Conservation (phyloP, 129 eudicot species). For the sunflower (Helianthus annuus) region DNA sequence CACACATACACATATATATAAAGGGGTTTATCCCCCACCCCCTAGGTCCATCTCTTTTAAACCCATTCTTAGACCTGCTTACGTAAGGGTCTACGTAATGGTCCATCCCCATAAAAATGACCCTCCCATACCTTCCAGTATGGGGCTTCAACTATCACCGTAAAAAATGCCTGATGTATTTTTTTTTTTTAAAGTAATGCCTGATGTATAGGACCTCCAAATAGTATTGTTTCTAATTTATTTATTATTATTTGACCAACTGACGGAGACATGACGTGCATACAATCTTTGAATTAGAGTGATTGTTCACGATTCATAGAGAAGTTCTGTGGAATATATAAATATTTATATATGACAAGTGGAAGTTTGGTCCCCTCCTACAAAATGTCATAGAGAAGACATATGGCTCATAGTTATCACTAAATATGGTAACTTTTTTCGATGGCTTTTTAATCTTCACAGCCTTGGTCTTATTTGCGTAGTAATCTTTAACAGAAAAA, state of each 20-base stretch:
- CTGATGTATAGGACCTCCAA: too few species aligned
- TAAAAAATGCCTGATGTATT: too few species aligned
- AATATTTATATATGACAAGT: constrained; percentile 36
- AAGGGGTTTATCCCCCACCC: too few species aligned
- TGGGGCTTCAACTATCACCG: too few species aligned
- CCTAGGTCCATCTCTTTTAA: too few species aligned
- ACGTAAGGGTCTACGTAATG: too few species aligned
- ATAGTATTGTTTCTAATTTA: background rate
- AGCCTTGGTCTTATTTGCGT: constrained; percentile 22
- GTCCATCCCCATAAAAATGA: too few species aligned
- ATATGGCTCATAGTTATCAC: constrained; percentile 26
- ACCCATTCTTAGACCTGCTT: too few species aligned
- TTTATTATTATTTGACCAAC: constrained; percentile 25
- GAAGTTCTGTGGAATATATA: constrained; percentile 35
- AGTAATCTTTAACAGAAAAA: constrained; percentile 16
- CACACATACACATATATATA: too few species aligned
- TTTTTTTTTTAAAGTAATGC: too few species aligned
- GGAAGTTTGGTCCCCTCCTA: constrained; percentile 42
- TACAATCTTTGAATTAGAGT: constrained; percentile 31
- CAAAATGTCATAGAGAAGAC: constrained; percentile 23
- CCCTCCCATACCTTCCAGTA: too few species aligned
- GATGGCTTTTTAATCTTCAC: constrained; percentile 17
- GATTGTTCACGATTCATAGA: constrained; percentile 33
- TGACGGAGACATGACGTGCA: constrained; percentile 24
- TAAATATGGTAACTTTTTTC: constrained; percentile 32